Base-by-base conservation (phyloP, 2,329 filamentous ascomycete genomes). In the Aspergillus arachidicola region DNA sequence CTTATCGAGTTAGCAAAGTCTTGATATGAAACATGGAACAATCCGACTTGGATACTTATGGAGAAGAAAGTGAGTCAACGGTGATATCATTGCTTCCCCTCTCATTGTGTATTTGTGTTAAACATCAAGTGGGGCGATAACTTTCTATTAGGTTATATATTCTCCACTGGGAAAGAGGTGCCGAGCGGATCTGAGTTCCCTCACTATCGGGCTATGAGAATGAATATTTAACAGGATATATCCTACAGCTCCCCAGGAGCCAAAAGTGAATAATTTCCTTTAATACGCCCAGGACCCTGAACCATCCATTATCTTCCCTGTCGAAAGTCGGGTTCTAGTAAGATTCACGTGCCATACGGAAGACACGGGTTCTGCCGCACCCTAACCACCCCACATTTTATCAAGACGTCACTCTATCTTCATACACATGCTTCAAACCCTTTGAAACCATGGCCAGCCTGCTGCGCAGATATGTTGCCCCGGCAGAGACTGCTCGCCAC, bases 401-500 rank as follows among this genome's bases (percentile, higher is more conserved):
- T n/a, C 38, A 41, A 9, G 19, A 41, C 38, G 6, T 41, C 38
- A 41, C 16, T 41, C 19, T 6, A n/a, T n/a, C 16, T 19, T 19
- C 6, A 19, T n/a, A 41, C 19, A 41, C 19, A 41, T 41, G 19
- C 38, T 10, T 41, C 6, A n/a, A 41, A 41, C 6, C 9, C 1
- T 9, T 41, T n/a, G 6, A 41, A 4, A 41, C 38, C 6, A 41
- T 41, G 38, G 16, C 38, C 16, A 6, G n/a, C 6, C 16, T 41
- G 7, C 19, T 41, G 7, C 38, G 38, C 38, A 41, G 28, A 58
- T 72, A 68, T 58, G 66, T 65, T 50, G 68, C 63, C 23, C 70
- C 66, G 23, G 36, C 69, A 50, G 70, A 72, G 67, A 72, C 69
- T 60, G 61, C 53, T 16, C 66, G 64, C 23, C 72, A 73, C 56